phyloP scores from a whole-genome alignment of 768 basidiomycete species.

The Lactarius sp. region DNA sequence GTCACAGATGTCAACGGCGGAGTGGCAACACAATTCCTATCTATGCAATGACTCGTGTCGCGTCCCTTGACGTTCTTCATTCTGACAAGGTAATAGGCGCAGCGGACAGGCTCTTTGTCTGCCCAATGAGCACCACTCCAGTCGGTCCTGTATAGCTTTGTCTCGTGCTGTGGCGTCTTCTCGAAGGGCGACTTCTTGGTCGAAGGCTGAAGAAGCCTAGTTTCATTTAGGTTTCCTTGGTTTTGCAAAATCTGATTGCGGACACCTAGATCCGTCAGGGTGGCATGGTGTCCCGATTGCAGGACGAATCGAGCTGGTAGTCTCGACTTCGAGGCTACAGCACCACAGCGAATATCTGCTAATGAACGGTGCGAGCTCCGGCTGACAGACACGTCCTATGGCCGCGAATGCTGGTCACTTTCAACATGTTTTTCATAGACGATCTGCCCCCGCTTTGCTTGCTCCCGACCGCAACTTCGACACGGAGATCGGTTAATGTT shows the following conservation, averaged over 20 bases:
- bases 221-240: conserved; percentile 5
- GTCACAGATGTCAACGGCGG: neutral
- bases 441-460: conserved; percentile 13
- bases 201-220: neutral
- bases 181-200: neutral
- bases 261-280: conserved; percentile 1
- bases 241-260: conserved; percentile 5
- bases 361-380: conserved; percentile 4
- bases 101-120: neutral
- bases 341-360: neutral
- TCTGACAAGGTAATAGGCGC: neutral
- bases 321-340: conserved; percentile 5
- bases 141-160: conserved; percentile 13
- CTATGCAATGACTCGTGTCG: conserved; percentile 2
- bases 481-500: conserved; percentile 11
- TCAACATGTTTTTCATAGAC: conserved; percentile 18
- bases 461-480: neutral
- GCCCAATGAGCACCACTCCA: neutral
- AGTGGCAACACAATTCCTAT: neutral
- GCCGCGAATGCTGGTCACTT: conserved; percentile 1
- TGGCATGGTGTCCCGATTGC: neutral
- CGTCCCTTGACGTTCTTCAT: neutral
- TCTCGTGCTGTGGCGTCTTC: conserved; percentile 5
- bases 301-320: conserved; percentile 2
- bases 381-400: conserved; percentile 4